Evolutionary conservation across 495 filamentous ascomycete genomes (phyloP).

Genomic region (Daldinia decipiens): DNA sequence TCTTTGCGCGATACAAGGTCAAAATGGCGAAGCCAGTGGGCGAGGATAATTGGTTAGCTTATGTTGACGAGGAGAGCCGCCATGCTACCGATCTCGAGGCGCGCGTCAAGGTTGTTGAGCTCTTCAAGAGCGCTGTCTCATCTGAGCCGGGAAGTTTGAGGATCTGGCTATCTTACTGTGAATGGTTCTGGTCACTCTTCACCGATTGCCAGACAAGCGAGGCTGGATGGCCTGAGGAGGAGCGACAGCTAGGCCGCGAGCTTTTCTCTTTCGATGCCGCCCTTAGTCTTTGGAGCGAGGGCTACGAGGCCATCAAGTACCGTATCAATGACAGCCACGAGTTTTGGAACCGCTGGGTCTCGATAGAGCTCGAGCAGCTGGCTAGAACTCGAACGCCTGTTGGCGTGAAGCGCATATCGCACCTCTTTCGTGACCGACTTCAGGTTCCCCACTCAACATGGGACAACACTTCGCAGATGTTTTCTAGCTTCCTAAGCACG

Average conservation of each 20-base stretch:
- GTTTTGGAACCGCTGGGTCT: constrained; percentile 89
- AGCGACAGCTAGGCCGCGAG: constrained; percentile 76
- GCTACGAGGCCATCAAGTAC: constrained; percentile 79
- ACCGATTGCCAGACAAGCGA: constrained; percentile 68
- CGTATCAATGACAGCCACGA: constrained; percentile 85
- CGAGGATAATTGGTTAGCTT: constrained; percentile 65
- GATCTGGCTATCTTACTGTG: constrained; percentile 88
- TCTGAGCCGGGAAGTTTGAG: constrained; percentile 86
- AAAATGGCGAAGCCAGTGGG: constrained; percentile 65
- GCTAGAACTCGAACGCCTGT: constrained; percentile 64
- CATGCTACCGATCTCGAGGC: constrained; percentile 62
- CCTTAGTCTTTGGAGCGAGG: constrained; percentile 81
- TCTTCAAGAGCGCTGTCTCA: constrained; percentile 79
- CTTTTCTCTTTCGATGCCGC: constrained; percentile 82
- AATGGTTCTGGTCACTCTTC: constrained; percentile 84
- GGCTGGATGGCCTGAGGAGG: constrained; percentile 77
- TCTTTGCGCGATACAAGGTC: constrained; percentile 42
- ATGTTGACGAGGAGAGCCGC: constrained; percentile 62
- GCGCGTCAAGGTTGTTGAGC: constrained; percentile 80
- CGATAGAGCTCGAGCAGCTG: constrained; percentile 63
- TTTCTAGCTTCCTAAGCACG: constrained; percentile 81
- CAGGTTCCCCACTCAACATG: constrained; percentile 83
- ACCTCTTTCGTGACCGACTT: constrained; percentile 78
- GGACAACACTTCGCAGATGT: constrained; percentile 84
- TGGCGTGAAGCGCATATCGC: constrained; percentile 70